phyloP scores from a whole-genome alignment of 352 stramenopile species.

The Globisporangium ultimum region DNA sequence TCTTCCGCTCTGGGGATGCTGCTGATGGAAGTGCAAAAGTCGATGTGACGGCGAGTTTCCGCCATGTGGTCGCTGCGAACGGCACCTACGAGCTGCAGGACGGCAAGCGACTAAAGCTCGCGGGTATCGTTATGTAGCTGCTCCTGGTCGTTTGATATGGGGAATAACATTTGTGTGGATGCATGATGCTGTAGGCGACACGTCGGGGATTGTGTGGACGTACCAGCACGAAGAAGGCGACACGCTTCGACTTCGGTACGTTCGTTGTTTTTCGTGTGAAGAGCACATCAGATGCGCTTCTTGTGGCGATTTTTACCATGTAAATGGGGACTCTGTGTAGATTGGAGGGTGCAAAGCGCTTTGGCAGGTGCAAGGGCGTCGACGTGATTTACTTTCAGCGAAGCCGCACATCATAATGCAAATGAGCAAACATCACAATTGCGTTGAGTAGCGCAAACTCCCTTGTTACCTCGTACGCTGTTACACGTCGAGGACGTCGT shows the following conservation, averaged over 20 bases:
- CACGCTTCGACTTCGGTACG: conserved; percentile 52
- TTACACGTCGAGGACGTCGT: conserved; percentile 58
- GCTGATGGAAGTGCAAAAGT: conserved; percentile 16
- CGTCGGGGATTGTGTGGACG: conserved; percentile 57
- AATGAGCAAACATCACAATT: background rate
- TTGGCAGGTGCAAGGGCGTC: conserved; percentile 74
- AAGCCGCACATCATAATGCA: conserved; percentile 7
- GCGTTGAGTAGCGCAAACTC: background rate
- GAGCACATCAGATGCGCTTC: too few relatives aligned
- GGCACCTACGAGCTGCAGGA: conserved; percentile 33
- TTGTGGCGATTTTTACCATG: too few relatives aligned
- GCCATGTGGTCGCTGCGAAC: conserved; percentile 43
- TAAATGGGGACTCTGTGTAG: conserved; percentile 16
- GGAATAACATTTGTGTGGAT: too few relatives aligned
- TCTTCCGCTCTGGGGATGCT: conserved; percentile 19
- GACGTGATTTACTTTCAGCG: conserved; percentile 78
- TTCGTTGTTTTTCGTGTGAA: background rate
- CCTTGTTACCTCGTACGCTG: background rate
- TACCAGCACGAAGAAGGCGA: conserved; percentile 68
- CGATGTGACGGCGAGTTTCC: conserved; percentile 53
- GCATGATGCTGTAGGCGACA: conserved; percentile 24
- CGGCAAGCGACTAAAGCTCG: conserved; percentile 26
- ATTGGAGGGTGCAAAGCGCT: conserved; percentile 68
- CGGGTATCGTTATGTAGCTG: conserved; percentile 15
- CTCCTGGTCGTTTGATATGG: background rate